Evolutionary conservation across 495 filamentous ascomycete genomes (phyloP), one percentile per base, ranked within the genome.

Genomic region (Mycothermus thermophilus): DNA sequence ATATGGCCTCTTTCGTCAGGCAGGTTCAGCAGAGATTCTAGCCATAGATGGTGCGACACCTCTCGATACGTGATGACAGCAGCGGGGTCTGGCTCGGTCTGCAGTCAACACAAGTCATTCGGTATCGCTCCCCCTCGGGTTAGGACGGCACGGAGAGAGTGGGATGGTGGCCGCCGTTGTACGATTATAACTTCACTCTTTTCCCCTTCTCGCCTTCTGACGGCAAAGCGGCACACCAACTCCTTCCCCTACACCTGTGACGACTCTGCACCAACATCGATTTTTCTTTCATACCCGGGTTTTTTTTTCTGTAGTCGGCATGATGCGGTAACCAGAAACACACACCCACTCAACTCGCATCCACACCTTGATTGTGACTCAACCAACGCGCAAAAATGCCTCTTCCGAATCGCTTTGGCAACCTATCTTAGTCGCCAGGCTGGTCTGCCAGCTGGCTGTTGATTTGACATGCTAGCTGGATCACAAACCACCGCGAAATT

Each of bases 151-250:
- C 44, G 48, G 49, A 49, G 46, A 42, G 42, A n/a, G n/a, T n/a
- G 48, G 11, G 22, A 43, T 48, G 43, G 45, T 30, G 37, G 52
- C 50, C 50, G 37, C 46, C 46, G 42, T 42, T 57, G 54, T 57
- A 57, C 54, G 42, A 54, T 52, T 54, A 57, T 52, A n/a, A n/a
- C n/a, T n/a, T n/a, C n/a, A n/a, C n/a, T n/a, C 32, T 35, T 47
- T 47, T 42, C 43, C 41, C 34, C 22, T 31, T 41, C 35, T 41
- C 49, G 41, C 46, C 45, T 51, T 47, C 45, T 41, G 31, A 46
- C 52, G 48, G 48, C 53, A 37, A 39, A 14, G 22, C 35, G 37
- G 34, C 43, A 52, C n/a, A n/a, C n/a, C n/a, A n/a, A n/a, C n/a
- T n/a, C n/a, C n/a, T n/a, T 29, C 22, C 51, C 38, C 43, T 41